Base-by-base conservation (phyloP, 352 stramenopile genomes). In the Aphanomyces invadans region DNA sequence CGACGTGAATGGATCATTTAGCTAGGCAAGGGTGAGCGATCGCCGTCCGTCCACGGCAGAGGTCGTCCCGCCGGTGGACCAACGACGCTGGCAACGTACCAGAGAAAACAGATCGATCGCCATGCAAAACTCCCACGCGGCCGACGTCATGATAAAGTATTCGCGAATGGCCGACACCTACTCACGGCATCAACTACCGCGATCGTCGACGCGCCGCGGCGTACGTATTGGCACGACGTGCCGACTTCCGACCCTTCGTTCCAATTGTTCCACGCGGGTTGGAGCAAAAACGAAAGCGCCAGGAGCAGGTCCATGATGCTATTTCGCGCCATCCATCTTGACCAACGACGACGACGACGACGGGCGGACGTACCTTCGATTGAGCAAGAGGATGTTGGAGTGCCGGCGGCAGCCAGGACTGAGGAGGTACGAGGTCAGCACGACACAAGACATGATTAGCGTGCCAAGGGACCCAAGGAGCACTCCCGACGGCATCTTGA, bases 1-100 rank as follows among this genome's bases (percentile, higher is more conserved):
- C 2, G 82, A 89, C n/a, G 82, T 90, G 72, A 89, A 90, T 23
- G 82, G 82, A 62, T 90, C 80, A 19, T 81, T 90, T 76, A 90
- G 86, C 79, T 87, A 63, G 7, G 5, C 39, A 7, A 54, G 19
- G 28, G 9, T 28, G 39, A 1, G 39, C 17, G 17, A 45, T 45
- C n/a, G n/a, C n/a, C n/a, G n/a, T n/a, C n/a, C n/a, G n/a, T n/a
- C n/a, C n/a, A n/a, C n/a, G n/a, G n/a, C n/a, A n/a, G n/a, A n/a
- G n/a, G n/a, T n/a, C n/a, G n/a, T n/a, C n/a, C n/a, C n/a, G n/a
- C n/a, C n/a, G n/a, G n/a, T n/a, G n/a, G n/a, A n/a, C n/a, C n/a
- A n/a, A n/a, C n/a, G n/a, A n/a, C n/a, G n/a, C n/a, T n/a, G n/a
- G n/a, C n/a, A n/a, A 70, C 73, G 54, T 71, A 87, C 79, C 33